Conservation (phyloP, 2,329 filamentous ascomycete genomes). For the Fusarium sp. region DNA sequence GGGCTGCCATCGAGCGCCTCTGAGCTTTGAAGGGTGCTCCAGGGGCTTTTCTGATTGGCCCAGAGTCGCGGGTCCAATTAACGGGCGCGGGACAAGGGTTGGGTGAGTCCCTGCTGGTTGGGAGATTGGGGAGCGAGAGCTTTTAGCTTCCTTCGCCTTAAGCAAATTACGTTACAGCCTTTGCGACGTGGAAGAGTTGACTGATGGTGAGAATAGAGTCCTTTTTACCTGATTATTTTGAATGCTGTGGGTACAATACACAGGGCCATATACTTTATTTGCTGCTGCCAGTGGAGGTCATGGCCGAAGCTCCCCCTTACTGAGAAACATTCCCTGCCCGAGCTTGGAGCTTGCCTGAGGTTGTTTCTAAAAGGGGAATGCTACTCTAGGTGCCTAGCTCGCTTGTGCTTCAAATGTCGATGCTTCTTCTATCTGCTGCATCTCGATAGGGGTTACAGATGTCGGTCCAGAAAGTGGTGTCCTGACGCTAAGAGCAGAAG, state of each 20-base stretch:
- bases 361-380: slow-evolving; percentile 40
- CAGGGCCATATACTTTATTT: background rate
- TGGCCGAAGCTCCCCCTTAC: slow-evolving; percentile 12
- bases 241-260: background rate
- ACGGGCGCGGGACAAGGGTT: slow-evolving; percentile 37
- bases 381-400: slow-evolving; percentile 20
- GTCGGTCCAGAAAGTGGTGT: too few species aligned
- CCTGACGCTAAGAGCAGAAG: too few species aligned
- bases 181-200: background rate
- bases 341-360: slow-evolving; percentile 29
- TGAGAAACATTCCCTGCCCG: slow-evolving; percentile 18
- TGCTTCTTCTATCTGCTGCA: slow-evolving; percentile 9
- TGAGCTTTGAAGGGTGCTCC: slow-evolving; percentile 6
- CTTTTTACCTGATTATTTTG: slow-evolving; percentile 3
- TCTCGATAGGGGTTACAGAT: slow-evolving; percentile 19
- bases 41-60: slow-evolving; percentile 37
- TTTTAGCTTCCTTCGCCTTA: slow-evolving; percentile 31
- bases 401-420: slow-evolving; percentile 26
- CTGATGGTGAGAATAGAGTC: slow-evolving; percentile 6
- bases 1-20: slow-evolving; percentile 20
- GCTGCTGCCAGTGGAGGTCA: background rate
- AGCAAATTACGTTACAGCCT: slow-evolving; percentile 30
- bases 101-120: slow-evolving; percentile 24
- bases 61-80: slow-evolving; percentile 37
- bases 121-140: slow-evolving; percentile 43